Evolutionary conservation across 2,329 filamentous ascomycete genomes (phyloP), one percentile per base, ranked within the genome.

Genomic region (Trichophyton simii): DNA sequence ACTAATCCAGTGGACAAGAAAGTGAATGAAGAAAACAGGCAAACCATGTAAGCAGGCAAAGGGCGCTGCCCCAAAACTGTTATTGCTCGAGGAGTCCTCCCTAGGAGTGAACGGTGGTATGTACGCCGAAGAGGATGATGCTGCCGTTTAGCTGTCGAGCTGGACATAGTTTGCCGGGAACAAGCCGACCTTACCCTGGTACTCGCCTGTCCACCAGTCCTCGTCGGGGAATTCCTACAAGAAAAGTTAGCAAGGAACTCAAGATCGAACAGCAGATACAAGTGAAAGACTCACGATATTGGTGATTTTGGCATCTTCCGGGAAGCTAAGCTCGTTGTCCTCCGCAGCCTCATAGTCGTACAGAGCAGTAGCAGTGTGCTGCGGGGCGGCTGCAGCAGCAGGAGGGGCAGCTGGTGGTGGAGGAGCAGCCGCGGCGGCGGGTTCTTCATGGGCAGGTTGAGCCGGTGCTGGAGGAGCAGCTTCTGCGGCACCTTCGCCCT

Each of bases 321-420:
- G 89, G 78, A 99, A 99, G 72, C 87, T 91, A 62, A 84, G 69
- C 71, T 84, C 78, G 67, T 99, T 99, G 69, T 96, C 92, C 74
- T 99, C 94, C 0, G 91, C 92, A 58, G 94, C 94, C 72, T 97
- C 92, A 69, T 99, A 99, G 71, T 97, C 94, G 71, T 95, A 99
- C 65, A 92, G 77, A 5, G 94, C 94, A 20, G 85, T 90, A 11
- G 94, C 94, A 31, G 85, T 91, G 38, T 58, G 34, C 28, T 44
- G 36, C 3, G 22, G 18, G 11, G 83, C 82, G 0, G 84, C 83
- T 22, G 71, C 65, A 36, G 64, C 61, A 25, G 64, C 61, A 25
- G 69, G 67, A 42, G 68, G 63, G 20, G 66, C 72, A 41, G 76
- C 71, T 5, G 74, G 69, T 1, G 76, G 67, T 60, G 72, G 66